phyloP scores from a whole-genome alignment of 2,329 filamentous ascomycete species.

The Phaeosphaeriaceae sp. region DNA sequence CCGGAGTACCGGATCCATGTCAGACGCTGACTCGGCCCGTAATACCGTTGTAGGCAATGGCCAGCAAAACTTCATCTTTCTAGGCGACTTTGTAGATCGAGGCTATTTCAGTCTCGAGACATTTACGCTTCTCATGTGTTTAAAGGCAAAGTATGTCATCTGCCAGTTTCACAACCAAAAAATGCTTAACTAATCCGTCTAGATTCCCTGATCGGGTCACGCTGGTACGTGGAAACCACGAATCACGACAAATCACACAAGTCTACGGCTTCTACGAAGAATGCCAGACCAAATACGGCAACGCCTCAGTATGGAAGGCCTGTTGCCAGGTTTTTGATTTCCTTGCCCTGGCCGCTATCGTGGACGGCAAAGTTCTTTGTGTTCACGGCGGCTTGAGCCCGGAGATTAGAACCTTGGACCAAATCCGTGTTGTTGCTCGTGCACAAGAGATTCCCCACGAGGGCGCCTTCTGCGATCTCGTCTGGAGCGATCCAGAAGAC shows the following conservation, averaged over 20 bases:
- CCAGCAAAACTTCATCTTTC: slow-evolving; percentile 73
- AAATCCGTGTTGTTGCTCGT: slow-evolving; percentile 75
- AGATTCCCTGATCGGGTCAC: slow-evolving; percentile 76
- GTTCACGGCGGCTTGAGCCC: slow-evolving; percentile 95
- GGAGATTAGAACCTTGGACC: slow-evolving; percentile 94
- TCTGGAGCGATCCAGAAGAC: slow-evolving; percentile 85
- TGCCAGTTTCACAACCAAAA: not conserved
- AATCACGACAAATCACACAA: slow-evolving; percentile 98
- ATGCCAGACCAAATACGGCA: slow-evolving; percentile 97
- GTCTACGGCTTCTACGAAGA: slow-evolving; percentile 99
- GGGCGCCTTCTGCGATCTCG: slow-evolving; percentile 95
- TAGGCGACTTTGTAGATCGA: slow-evolving; percentile 74
- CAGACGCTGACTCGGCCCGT: slow-evolving; percentile 46
- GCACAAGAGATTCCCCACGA: slow-evolving; percentile 97
- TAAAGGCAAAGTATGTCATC: slow-evolving; percentile 69
- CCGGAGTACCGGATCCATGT: slow-evolving; percentile 50
- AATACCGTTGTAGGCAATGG: slow-evolving; percentile 58
- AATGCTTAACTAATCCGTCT: slow-evolving; percentile 6
- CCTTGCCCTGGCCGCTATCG: slow-evolving; percentile 93
- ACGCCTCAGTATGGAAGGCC: slow-evolving; percentile 99
- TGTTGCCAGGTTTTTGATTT: slow-evolving; percentile 99
- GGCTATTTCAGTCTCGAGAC: slow-evolving; percentile 78
- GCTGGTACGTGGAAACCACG: slow-evolving; percentile 83
- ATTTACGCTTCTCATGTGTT: slow-evolving; percentile 73
- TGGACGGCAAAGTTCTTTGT: slow-evolving; percentile 99